A percentile compares a stretch with the other conserved stretches of the same genome.
phyloP scores from a whole-genome alignment of 129 eudicot species.

The Solidago caesia region DNA sequence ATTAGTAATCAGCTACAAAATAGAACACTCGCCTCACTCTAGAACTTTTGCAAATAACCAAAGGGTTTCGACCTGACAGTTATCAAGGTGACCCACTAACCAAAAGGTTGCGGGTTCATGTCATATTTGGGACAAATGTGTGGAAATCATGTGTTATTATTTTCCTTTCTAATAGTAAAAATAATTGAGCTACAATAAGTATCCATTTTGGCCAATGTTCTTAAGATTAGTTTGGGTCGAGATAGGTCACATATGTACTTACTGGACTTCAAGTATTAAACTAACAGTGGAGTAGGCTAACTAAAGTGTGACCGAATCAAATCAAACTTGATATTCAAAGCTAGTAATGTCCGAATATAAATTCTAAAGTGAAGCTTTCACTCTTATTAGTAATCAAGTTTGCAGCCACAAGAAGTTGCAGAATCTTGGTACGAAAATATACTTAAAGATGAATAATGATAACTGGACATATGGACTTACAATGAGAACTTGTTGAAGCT shows the following conservation, averaged over 20 bases:
- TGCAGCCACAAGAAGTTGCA: background rate
- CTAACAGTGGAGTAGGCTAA: background rate
- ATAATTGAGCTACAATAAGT: background rate
- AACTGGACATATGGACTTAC: conserved; percentile 24
- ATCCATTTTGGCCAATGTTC: background rate
- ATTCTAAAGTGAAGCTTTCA: background rate
- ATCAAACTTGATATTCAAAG: background rate
- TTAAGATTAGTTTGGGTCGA: background rate
- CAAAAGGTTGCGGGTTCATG: background rate
- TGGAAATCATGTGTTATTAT: too few relatives aligned
- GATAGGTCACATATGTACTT: background rate
- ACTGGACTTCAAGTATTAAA: background rate
- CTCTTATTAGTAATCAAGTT: background rate
- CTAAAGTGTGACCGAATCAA: background rate
- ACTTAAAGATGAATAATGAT: conserved; percentile 3
- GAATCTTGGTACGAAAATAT: background rate
- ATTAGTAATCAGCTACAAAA: background rate
- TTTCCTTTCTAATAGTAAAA: background rate
- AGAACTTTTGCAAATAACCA: background rate
- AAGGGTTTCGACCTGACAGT: background rate
- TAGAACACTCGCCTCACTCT: too few relatives aligned
- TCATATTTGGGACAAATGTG: too few relatives aligned
- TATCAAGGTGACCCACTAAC: background rate
- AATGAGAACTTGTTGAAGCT: conserved; percentile 23
- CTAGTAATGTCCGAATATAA: background rate